Percentiles rank a stretch among this genome's conserved stretches.
phyloP scores from a whole-genome alignment of 495 filamentous ascomycete genomes.

The Neurospora intermedia region DNA sequence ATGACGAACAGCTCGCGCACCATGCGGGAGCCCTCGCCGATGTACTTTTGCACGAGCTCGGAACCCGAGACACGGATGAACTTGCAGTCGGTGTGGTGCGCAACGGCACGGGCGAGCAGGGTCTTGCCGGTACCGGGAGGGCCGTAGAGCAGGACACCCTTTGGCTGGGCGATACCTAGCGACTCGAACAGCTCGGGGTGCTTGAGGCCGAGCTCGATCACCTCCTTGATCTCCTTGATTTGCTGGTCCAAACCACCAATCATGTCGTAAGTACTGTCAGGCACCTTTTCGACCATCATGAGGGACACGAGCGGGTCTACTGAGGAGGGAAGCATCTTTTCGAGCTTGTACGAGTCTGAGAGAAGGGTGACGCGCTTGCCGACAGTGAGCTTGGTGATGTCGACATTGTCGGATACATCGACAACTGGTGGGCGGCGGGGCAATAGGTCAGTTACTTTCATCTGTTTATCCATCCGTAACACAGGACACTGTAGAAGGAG shows the following conservation, averaged over 20 bases:
- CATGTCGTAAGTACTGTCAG: conserved; percentile 99
- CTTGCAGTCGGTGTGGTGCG: conserved; percentile 96
- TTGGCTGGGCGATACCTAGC: conserved; percentile 94
- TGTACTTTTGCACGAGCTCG: conserved; percentile 98
- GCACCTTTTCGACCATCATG: conserved; percentile 99
- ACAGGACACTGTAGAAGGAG: neutral
- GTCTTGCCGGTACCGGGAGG: conserved; percentile 98
- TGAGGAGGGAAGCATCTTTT: conserved; percentile 94
- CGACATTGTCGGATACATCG: conserved; percentile 89
- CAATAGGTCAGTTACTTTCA: conserved; percentile 1
- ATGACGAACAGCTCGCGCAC: conserved; percentile 98
- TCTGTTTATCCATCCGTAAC: neutral
- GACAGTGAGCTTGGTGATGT: conserved; percentile 88
- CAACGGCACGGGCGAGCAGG: conserved; percentile 85
- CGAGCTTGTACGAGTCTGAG: conserved; percentile 93
- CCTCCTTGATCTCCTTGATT: conserved; percentile 99
- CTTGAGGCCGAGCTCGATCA: conserved; percentile 96
- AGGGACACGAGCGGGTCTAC: conserved; percentile 98
- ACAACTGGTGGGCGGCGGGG: conserved; percentile 53
- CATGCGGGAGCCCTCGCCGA: conserved; percentile 96
- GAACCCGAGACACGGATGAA: conserved; percentile 97
- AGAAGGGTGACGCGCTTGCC: conserved; percentile 96
- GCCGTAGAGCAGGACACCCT: conserved; percentile 94
- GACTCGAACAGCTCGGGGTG: conserved; percentile 98
- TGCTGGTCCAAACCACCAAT: conserved; percentile 98